These are phyloP conservation scores for Solanum stenotomum DNA, from an alignment of 257 asterid genomes.

Conservation along the genomic window DNA sequence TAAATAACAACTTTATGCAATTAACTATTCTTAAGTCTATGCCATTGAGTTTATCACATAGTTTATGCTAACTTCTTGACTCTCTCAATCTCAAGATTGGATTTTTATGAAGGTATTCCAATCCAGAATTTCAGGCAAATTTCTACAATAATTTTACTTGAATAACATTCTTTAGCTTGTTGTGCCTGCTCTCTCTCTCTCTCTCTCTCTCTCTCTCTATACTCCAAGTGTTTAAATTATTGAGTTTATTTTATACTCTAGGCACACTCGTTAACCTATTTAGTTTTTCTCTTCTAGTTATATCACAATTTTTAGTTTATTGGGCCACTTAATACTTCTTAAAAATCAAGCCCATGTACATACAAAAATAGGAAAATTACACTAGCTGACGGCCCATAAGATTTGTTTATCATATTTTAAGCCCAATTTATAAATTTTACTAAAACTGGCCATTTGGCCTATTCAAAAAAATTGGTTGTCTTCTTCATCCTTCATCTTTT, in stretches of 20 bases:
- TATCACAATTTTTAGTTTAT: not conserved
- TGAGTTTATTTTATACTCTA: not conserved
- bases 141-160: not conserved
- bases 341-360: not conserved
- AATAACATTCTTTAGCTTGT: not conserved
- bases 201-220: too few relatives aligned
- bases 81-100: not conserved
- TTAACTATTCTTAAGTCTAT: not conserved
- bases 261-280: not conserved
- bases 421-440: not conserved
- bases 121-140: not conserved
- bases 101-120: not conserved
- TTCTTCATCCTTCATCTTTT: not conserved
- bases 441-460: not conserved
- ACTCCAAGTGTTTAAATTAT: not conserved
- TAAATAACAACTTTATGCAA: too few relatives aligned
- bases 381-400: too few relatives aligned
- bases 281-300: not conserved
- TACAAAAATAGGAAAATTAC: too few relatives aligned
- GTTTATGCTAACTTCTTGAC: not conserved
- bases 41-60: not conserved
- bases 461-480: too few relatives aligned
- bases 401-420: too few relatives aligned
- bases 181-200: not conserved
- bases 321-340: not conserved